Evolutionary conservation across 345 rosid species (phyloP).

Genomic region (Ceriops zippeliana): DNA sequence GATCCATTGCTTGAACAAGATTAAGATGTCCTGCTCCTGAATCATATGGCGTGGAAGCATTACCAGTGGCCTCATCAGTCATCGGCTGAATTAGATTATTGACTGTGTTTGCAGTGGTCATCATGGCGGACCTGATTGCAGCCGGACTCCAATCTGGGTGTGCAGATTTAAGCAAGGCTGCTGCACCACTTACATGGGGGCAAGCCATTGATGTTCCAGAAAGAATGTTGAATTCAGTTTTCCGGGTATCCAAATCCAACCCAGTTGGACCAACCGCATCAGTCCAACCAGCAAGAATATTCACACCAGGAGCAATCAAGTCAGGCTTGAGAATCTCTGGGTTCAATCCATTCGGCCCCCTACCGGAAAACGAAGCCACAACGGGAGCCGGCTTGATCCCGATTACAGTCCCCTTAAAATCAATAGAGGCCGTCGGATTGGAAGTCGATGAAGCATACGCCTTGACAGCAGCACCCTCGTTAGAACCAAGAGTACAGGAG

Average conservation of each 20-base stretch:
- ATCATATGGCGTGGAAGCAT: slow-evolving; percentile 55
- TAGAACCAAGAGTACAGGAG: slow-evolving; percentile 64
- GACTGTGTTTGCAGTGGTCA: slow-evolving; percentile 64
- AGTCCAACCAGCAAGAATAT: slow-evolving; percentile 86
- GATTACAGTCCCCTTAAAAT: slow-evolving; percentile 62
- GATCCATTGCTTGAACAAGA: slow-evolving; percentile 73
- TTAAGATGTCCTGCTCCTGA: slow-evolving; percentile 65
- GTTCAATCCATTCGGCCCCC: slow-evolving; percentile 71
- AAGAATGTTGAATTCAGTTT: slow-evolving; percentile 69
- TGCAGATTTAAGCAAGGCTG: slow-evolving; percentile 77
- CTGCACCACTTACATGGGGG: slow-evolving; percentile 79
- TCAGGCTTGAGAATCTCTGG: slow-evolving; percentile 79
- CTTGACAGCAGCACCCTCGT: slow-evolving; percentile 63
- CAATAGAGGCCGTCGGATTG: slow-evolving; percentile 51
- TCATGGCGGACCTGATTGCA: slow-evolving; percentile 68
- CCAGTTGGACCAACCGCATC: slow-evolving; percentile 74
- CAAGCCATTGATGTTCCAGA: slow-evolving; percentile 90
- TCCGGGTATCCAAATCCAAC: slow-evolving; percentile 55
- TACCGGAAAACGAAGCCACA: slow-evolving; percentile 75
- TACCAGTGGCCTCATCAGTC: slow-evolving; percentile 76
- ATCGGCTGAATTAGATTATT: slow-evolving; percentile 59
- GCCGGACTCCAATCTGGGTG: slow-evolving; percentile 83
- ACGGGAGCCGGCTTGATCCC: slow-evolving; percentile 81
- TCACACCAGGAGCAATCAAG: slow-evolving; percentile 84
- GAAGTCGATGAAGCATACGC: slow-evolving; percentile 39